Percentiles rank a stretch among this genome's conserved stretches.
phyloP scores from a whole-genome alignment of 176 grass and related monocot species.

The Rhynchospora breviuscula region DNA sequence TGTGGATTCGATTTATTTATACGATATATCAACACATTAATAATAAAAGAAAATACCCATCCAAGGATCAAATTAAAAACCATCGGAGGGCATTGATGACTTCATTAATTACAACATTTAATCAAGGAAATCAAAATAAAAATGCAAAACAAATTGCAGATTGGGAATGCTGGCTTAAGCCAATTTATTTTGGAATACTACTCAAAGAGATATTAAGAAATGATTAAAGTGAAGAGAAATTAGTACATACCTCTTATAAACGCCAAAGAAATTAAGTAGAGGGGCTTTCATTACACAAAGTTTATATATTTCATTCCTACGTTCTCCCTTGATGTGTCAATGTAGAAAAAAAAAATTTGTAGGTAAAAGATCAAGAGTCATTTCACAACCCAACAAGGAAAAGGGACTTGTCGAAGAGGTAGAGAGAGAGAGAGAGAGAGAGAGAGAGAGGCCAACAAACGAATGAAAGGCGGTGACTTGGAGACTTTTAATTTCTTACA shows the following conservation, averaged over 20 bases:
- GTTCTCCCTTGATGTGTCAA: conserved; percentile 6
- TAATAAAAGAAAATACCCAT: not conserved
- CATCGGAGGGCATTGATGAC: not conserved
- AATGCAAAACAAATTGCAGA: not conserved
- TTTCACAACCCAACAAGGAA: conserved; percentile 21
- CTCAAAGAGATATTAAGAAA: not conserved
- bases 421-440: not conserved
- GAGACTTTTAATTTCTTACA: conserved; percentile 2
- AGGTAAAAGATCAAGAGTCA: conserved; percentile 1
- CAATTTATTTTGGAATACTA: not conserved
- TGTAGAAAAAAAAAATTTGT: not conserved
- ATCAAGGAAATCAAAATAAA: not conserved
- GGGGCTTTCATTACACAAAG: conserved; percentile 7
- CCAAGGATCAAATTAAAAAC: conserved; percentile 2
- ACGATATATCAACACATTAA: not conserved
- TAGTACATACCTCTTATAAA: not conserved
- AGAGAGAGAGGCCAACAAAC: not conserved
- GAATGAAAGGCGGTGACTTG: conserved; percentile 5
- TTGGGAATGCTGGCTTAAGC: not conserved
- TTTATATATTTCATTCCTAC: not conserved
- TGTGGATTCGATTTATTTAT: not conserved
- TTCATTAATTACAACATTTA: not conserved
- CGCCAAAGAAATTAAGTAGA: not conserved
- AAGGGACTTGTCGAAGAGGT: not conserved
- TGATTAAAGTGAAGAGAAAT: not conserved